Percentiles rank a stretch among this genome's conserved stretches.
phyloP scores from a whole-genome alignment of 805 yeast genomes.

The Tetrapisispora fleetii region DNA sequence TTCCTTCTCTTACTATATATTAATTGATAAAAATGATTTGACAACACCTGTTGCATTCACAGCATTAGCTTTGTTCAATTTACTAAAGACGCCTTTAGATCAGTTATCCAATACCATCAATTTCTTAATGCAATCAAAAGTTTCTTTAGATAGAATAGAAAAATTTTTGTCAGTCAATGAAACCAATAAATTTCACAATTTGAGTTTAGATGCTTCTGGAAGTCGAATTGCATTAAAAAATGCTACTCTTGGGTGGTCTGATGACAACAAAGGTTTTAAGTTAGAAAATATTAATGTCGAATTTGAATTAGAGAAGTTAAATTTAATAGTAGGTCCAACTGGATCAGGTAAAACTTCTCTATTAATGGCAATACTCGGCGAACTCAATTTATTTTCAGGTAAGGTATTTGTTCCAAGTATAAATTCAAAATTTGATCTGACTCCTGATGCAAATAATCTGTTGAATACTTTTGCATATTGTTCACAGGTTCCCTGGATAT shows the following conservation, averaged over 20 bases:
- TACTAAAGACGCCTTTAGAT: conserved; percentile 81
- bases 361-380: conserved; percentile 84
- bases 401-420: conserved; percentile 70
- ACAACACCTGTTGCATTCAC: conserved; percentile 94
- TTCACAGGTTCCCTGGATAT: conserved; percentile 91
- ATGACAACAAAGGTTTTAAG: conserved; percentile 54
- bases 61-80: conserved; percentile 73
- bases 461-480: conserved; percentile 93
- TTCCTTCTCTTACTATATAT: conserved; percentile 73
- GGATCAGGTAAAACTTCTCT: conserved; percentile 93
- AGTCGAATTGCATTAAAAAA: conserved; percentile 62
- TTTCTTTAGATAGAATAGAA: conserved; percentile 80
- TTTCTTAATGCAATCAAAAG: conserved; percentile 79
- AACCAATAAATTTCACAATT: conserved; percentile 76
- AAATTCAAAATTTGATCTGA: conserved; percentile 61
- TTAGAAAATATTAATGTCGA: conserved; percentile 62
- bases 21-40: conserved; percentile 56
- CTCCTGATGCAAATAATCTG: conserved; percentile 71
- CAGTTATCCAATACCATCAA: conserved; percentile 84
- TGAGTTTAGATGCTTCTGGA: conserved; percentile 40
- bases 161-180: conserved; percentile 75
- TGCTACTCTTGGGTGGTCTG: conserved; percentile 74
- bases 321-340: conserved; percentile 85
- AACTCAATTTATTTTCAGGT: conserved; percentile 69
- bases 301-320: conserved; percentile 66